Evolutionary conservation across 805 yeast species (phyloP), one percentile per base, ranked within the genome.

Genomic region (Metschnikowia corniflorae): DNA sequence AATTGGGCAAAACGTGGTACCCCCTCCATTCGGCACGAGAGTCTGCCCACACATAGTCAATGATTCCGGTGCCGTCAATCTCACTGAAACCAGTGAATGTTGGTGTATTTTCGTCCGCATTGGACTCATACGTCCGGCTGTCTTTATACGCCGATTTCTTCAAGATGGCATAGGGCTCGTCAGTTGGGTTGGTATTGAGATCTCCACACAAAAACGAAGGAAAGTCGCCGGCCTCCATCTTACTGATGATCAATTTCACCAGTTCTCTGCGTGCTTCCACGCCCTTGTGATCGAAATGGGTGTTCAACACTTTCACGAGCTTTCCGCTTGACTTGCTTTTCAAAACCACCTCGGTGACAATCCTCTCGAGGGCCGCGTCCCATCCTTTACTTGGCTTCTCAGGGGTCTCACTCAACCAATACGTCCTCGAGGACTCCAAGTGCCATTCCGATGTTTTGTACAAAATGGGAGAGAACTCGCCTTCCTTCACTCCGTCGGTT

Each of bases 71-170:
- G 5, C 32, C 55, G 42, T 57, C 64, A 30, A 53, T 26, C 9
- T 43, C 51, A 40, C 62, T 61, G 45, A 75, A 77, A 3, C 80
- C 80, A 0, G 80, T 73, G 42, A 63, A 74, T 0, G 80, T 75
- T 16, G 59, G 43, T 15, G 44, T 43, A 39, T 61, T 63, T 0
- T 80, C 80, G 44, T 75, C 77, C 1, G 48, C 28, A 26, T 55
- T 55, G 10, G 53, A 55, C 33, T 60, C 47, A 8, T 54, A 42
- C 10, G 41, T 38, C 2, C 71, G 44, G 34, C 70, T 60, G 45
- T 72, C 78, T 32, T 59, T 55, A 39, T 62, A 57, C 3, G 68
- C 70, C 9, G 61, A 50, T 9, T 50, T 39, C 4, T 60, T 46
- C 24, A 75, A 57, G 2, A 71, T 61, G 24, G 47, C 48, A 41